Evolutionary conservation across 257 asterid genomes (phyloP).

Genomic region (Voacanga thouarsii): DNA sequence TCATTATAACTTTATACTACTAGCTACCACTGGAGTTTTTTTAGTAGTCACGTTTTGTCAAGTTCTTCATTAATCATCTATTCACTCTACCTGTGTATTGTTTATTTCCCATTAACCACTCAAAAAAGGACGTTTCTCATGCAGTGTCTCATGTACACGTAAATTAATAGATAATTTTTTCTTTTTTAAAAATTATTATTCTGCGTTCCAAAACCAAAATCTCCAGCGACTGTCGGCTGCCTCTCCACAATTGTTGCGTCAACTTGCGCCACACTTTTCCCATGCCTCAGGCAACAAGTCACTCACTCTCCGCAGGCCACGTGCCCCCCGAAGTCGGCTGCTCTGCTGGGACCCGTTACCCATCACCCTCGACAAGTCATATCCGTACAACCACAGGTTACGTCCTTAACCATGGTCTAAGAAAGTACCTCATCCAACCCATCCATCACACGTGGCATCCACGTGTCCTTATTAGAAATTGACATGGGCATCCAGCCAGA

Average conservation of each 20-base stretch:
- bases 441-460: slow-evolving; percentile 35
- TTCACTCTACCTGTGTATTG: neutral
- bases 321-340: slow-evolving; percentile 18
- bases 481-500: neutral
- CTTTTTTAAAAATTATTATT: neutral
- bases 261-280: slow-evolving; percentile 2
- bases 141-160: neutral
- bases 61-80: neutral
- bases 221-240: neutral
- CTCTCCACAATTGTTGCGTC: neutral
- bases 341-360: neutral
- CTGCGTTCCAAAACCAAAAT: neutral
- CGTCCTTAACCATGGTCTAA: slow-evolving; percentile 7
- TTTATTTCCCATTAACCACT: neutral
- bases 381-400: neutral
- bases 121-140: neutral
- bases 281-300: slow-evolving; percentile 17
- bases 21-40: too few relatives aligned
- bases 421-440: slow-evolving; percentile 39
- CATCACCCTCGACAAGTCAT: neutral
- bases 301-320: slow-evolving; percentile 12
- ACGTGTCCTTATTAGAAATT: neutral
- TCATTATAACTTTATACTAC: neutral
- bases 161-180: neutral
- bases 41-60: neutral